Evolutionary conservation across 2,329 filamentous ascomycete genomes (phyloP), one percentile per base, ranked within the genome.

Genomic region (Colletotrichum sp.): DNA sequence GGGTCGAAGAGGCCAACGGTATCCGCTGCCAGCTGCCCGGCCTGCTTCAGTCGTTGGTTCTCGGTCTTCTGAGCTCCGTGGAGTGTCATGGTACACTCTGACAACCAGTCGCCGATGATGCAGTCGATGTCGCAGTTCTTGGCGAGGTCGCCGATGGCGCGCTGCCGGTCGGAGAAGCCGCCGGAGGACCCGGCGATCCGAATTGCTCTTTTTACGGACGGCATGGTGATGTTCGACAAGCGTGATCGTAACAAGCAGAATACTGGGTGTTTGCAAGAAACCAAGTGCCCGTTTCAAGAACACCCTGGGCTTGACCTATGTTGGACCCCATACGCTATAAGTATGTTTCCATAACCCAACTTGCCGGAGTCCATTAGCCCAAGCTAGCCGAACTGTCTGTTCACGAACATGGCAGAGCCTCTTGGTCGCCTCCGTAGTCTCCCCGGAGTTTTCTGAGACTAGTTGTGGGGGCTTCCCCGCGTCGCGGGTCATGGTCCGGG

Each of bases 91-190:
- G 81, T 84, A 74, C 80, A 79, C 64, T 83, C 82, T 34, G 82
- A 83, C 32, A 83, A 78, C 81, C 81, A 82, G 79, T 81, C 80
- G 36, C 80, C 80, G 60, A 81, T 80, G 72, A 81, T 82, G 75
- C 80, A 79, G 77, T 83, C 81, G 39, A 83, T 79, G 24, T 83
- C 81, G 77, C 82, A 78, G 81, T 85, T 80, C 76, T 83, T 83
- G 48, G 86, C 85, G n/a, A 87, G 81, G 36, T 84, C 83, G 32
- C 81, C 78, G 70, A 86, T 86, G 72, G 85, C 85, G 24, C 84
- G 82, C 75, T 86, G 84, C 44, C 86, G 82, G 78, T 87, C 86
- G 24, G 84, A 85, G 81, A 87, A 87, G 34, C 85, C 85, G 32
- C 86, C 59, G 18, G 59, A 62, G 16, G 59, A 62, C 30, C 59